Percentiles rank a stretch among this genome's conserved stretches.
Conservation (phyloP, 495 filamentous ascomycete species). For the Neurospora sp. region DNA sequence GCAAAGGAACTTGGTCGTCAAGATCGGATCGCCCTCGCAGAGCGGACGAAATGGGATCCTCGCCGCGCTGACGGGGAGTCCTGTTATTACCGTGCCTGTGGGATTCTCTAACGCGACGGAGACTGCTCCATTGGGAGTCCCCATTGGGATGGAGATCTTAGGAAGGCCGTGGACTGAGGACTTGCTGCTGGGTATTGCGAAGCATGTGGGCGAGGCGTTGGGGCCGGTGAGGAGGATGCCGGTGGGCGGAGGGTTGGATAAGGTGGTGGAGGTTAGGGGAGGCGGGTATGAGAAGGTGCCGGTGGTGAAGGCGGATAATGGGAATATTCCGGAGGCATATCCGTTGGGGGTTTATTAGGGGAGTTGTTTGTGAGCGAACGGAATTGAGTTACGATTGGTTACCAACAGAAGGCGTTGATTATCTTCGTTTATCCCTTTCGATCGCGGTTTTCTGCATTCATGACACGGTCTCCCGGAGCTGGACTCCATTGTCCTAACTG, state of each 20-base stretch:
- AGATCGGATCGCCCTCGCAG: constrained; percentile 45
- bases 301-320: constrained; percentile 25
- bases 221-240: constrained; percentile 37
- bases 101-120: constrained; percentile 31
- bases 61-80: constrained; percentile 52
- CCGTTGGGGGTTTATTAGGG: constrained; percentile 27
- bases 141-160: constrained; percentile 57
- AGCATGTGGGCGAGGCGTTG: constrained; percentile 29
- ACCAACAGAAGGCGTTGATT: not conserved
- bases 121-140: constrained; percentile 45
- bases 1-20: constrained; percentile 53
- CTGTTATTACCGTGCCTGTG: constrained; percentile 50
- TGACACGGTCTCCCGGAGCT: too few species aligned
- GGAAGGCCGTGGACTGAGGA: constrained; percentile 44
- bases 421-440: not conserved
- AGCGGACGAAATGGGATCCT: constrained; percentile 54
- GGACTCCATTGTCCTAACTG: too few species aligned
- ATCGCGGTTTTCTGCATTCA: too few species aligned
- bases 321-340: constrained; percentile 34
- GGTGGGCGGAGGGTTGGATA: constrained; percentile 17
- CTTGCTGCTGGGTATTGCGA: constrained; percentile 39
- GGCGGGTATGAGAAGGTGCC: constrained; percentile 29
- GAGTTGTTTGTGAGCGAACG: not conserved
- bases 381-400: not conserved
- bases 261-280: constrained; percentile 20